Evolutionary conservation across 2,329 filamentous ascomycete species (phyloP), one percentile per base, ranked within the genome.

Genomic region (Trichoderma arundinaceum): DNA sequence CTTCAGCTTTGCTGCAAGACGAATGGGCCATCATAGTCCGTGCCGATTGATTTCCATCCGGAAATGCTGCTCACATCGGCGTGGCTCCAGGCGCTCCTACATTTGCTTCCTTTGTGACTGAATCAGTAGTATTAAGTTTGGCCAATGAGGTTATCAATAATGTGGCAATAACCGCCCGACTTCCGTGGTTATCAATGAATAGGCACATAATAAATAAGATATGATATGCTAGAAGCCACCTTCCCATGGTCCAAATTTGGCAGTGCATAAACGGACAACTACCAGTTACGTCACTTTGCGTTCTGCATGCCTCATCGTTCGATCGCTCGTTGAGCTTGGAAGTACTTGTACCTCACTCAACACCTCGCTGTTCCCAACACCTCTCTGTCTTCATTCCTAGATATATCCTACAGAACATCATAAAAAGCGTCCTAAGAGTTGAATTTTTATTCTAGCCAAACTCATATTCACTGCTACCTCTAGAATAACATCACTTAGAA

Each of bases 1-100:
- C 66, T 64, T 53, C 72, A 63, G 68, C 65, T 66, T 64, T 71
- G 75, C 75, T 83, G 81, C 82, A 71, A 83, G 77, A 83, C 71
- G 61, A 70, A 74, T 56, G 82, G 81, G 78, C 81, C 81, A 82
- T 84, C 82, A 84, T 84, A 84, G 82, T 84, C 82, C 82, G 73
- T 75, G 81, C 76, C 81, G 76, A 78, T 80, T 77, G 63, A 39
- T 64, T 51, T 57, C 52, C 33, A 58, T 57, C 38, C 12, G 65
- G 66, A 64, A 44, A 67, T 61, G 54, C 69, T 70, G 66, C 67
- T 71, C 71, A 83, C 81, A 76, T 77, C 77, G 80, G 80, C 80
- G 81, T 79, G 82, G 82, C 82, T 84, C 82, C 82, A 70, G 75
- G 80, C 74, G 81, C 74, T 80, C 81, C 82, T 70, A 83, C 78